phyloP scores from a whole-genome alignment of 177 flowering plant genomes.

The Vitis hybrid region DNA sequence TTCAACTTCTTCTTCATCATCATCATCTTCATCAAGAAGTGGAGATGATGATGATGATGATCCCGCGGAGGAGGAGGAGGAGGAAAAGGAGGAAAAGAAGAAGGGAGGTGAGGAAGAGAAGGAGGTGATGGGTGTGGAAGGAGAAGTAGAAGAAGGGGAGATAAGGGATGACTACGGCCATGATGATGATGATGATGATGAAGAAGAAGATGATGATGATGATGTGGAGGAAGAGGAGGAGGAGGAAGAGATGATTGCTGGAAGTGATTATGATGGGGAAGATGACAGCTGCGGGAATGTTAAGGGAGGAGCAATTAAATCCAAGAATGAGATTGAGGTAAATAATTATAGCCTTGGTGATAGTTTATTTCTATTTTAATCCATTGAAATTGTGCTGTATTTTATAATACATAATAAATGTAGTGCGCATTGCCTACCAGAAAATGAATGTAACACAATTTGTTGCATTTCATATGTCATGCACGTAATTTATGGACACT shows the following conservation, averaged over 20 bases:
- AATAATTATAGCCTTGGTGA: not conserved
- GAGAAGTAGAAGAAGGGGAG: slow-evolving; percentile 62
- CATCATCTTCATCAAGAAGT: slow-evolving; percentile 36
- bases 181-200: slow-evolving; percentile 8
- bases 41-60: slow-evolving; percentile 32
- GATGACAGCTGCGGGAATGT: slow-evolving; percentile 20
- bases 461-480: no score
- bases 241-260: slow-evolving; percentile 17
- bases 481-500: no score
- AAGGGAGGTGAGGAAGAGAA: slow-evolving; percentile 8
- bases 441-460: no score
- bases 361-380: not conserved
- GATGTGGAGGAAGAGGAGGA: slow-evolving; percentile 18
- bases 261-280: slow-evolving; percentile 36
- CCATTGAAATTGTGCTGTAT: not conserved
- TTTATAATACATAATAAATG: not conserved
- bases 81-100: slow-evolving; percentile 19
- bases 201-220: slow-evolving; percentile 15
- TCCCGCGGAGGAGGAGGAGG: slow-evolving; percentile 16
- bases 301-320: slow-evolving; percentile 47
- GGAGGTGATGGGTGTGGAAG: slow-evolving; percentile 14
- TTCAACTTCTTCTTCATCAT: slow-evolving; percentile 35
- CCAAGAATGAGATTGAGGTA: slow-evolving; percentile 83
- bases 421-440: no score
- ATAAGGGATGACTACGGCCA: slow-evolving; percentile 34